Evolutionary conservation across 768 basidiomycete species (phyloP).

Genomic region (Exidia glandulosa): DNA sequence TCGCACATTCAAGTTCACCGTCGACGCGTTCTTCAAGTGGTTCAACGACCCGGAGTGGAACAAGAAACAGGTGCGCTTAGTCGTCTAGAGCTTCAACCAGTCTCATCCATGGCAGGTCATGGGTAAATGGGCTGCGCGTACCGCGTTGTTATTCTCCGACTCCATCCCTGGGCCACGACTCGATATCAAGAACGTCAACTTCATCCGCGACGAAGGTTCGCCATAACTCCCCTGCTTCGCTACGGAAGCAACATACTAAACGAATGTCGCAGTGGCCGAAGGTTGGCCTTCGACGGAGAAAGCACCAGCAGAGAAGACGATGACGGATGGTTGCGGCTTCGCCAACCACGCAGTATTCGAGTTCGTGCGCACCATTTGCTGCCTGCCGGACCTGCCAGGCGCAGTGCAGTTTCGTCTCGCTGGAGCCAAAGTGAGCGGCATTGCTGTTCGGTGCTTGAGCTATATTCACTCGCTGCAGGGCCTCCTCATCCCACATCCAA

Average conservation of each 20-base stretch:
- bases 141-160: slow-evolving; percentile 54
- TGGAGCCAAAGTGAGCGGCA: background rate
- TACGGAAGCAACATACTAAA: too few species aligned
- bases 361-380: slow-evolving; percentile 27
- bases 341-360: slow-evolving; percentile 47
- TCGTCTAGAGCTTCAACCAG: background rate
- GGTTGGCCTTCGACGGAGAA: slow-evolving; percentile 26
- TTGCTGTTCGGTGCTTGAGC: slow-evolving; percentile 16
- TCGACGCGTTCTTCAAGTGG: slow-evolving; percentile 45
- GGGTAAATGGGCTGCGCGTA: slow-evolving; percentile 56
- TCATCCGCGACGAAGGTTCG: slow-evolving; percentile 44
- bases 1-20: slow-evolving; percentile 13
- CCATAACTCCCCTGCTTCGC: too few species aligned
- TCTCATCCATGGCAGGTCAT: slow-evolving; percentile 34
- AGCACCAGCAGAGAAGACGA: slow-evolving; percentile 39
- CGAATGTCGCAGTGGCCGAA: background rate
- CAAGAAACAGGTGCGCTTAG: slow-evolving; percentile 40
- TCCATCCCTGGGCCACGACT: slow-evolving; percentile 51
- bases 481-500: slow-evolving; percentile 21
- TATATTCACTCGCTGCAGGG: slow-evolving; percentile 47
- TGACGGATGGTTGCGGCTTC: slow-evolving; percentile 69
- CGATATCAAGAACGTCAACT: slow-evolving; percentile 33
- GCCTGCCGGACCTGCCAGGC: slow-evolving; percentile 25
- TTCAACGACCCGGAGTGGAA: slow-evolving; percentile 53
- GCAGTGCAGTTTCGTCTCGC: slow-evolving; percentile 35